Base-by-base conservation (phyloP, 148 eudicot genomes). In the Fagopyrum esculentum region DNA sequence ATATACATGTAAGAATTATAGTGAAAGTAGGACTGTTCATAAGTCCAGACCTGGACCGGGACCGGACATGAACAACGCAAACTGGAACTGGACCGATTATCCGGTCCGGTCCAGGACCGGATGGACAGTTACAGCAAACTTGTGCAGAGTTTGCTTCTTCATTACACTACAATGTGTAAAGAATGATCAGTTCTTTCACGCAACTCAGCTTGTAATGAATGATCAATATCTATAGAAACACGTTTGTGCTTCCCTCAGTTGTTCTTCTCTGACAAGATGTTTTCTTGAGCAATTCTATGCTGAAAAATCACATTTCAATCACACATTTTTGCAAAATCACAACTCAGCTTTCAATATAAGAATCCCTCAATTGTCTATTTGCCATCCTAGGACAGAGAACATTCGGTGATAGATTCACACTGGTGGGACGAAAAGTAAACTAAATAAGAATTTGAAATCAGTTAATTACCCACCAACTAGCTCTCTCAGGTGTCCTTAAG, bases 211-310 rank as follows among this genome's bases (percentile, higher is more conserved):
- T 95, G 98, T 77, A 95, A 79, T 8, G 87, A 74, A 75, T 82
- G 84, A 75, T 81, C 80, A 5, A 89, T 80, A 96, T 88, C 99
- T 35, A 35, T 35, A 35, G 40, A 35, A 35, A 35, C 99, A 96
- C 48, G 88, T 76, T 75, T 92, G 98, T 54, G 98, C 93, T 19
- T 96, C 98, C 81, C 93, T 86, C 71, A 95, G 59, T 76, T 92
- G 97, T 19, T 92, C 94, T 81, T 96, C 98, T 83, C 87, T 96
- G 80, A 72, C 84, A 85, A 77, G 43, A 89, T 77, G 50, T 88
- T 85, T 80, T 96, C 98, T 80, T 90, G 94, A 81, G 94, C 87
- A 77, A 81, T 84, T 79, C 98, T 89, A 80, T 92, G 83, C 99
- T 96, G 98, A 78, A 81, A 83, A 59, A 77, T 54, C 51, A 70